phyloP scores from a whole-genome alignment of 768 basidiomycete species.

The Xerocomus potaroensis region DNA sequence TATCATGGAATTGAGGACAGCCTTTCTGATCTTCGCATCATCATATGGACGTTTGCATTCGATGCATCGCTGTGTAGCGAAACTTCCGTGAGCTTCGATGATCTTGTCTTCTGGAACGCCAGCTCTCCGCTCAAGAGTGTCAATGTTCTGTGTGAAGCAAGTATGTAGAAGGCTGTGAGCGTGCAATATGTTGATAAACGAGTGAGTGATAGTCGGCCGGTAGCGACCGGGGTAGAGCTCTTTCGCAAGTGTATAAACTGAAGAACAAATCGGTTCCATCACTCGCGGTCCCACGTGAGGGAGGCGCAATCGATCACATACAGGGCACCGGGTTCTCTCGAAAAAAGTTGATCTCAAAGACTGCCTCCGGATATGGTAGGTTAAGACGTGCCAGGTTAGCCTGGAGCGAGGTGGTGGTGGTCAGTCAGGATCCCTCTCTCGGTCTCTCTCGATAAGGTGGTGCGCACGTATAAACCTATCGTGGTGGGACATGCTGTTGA shows the following conservation, averaged over 20 bases:
- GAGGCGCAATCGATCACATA: conserved; percentile 31
- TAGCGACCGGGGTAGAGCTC: conserved; percentile 91
- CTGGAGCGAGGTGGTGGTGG: conserved; percentile 33
- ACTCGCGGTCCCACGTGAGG: neutral
- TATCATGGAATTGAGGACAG: conserved; percentile 50
- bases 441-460: too few species aligned
- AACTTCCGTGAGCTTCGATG: conserved; percentile 95
- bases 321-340: conserved; percentile 74
- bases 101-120: conserved; percentile 71
- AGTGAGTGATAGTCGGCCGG: conserved; percentile 85
- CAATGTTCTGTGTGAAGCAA: conserved; percentile 90
- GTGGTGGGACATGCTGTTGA: neutral
- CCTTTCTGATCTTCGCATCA: conserved; percentile 61
- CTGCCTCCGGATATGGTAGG: conserved; percentile 91
- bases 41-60: conserved; percentile 60
- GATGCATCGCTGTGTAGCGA: conserved; percentile 83
- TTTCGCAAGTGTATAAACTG: conserved; percentile 87
- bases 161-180: conserved; percentile 63
- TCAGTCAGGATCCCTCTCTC: neutral
- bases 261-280: neutral
- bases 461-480: conserved; percentile 29
- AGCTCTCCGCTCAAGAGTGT: conserved; percentile 84
- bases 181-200: conserved; percentile 82
- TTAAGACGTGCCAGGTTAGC: conserved; percentile 73
- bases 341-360: conserved; percentile 91